Base-by-base conservation (phyloP, 1,284 basidiomycete genomes). In the Chondrostereum purpureum region DNA sequence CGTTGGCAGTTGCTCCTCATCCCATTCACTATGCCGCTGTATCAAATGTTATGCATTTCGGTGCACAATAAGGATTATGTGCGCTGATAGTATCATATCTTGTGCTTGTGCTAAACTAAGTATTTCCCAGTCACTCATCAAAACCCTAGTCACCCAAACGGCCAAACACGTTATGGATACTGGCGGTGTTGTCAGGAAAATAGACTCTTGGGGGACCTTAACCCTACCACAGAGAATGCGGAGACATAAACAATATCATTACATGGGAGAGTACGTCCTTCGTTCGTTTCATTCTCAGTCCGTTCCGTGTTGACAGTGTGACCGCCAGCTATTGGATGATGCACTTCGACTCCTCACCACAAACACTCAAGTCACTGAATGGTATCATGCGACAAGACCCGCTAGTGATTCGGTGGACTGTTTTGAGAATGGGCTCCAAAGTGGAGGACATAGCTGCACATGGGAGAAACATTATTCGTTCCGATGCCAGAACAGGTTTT, bases 271-370 rank as follows among this genome's bases (percentile, higher is more conserved):
- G 89, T 92, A 59, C 65, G 90, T 86, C 8, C 44, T 31, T 53
- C 11, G 22, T 43, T 16, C 44, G 23, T 44, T 46, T 11, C 39
- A 22, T 11, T 37, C 27, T 44, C 8, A 39, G 16, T 41, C n/a
- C n/a, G n/a, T n/a, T n/a, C n/a, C n/a, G n/a, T n/a, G n/a, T n/a
- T n/a, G n/a, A n/a, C n/a, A n/a, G n/a, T n/a, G n/a, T n/a, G n/a
- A n/a, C n/a, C n/a, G 20, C 13, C 56, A 93, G 91, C 58, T 92
- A 92, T 64, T 93, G 90, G 88, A 79, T 85, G 12, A 78, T 93
- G 71, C 78, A 92, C 60, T 93, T 92, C 60, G 91, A 93, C 68
- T 80, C 88, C 3, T 87, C 87, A 5, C 89, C 90, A 5, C 69
- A 70, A 41, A 80, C 79, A 0, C 72, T 92, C 47, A 68, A 72